Evolutionary conservation across 345 rosid genomes (phyloP), one percentile per base, ranked within the genome.

Genomic region (Populus alba): DNA sequence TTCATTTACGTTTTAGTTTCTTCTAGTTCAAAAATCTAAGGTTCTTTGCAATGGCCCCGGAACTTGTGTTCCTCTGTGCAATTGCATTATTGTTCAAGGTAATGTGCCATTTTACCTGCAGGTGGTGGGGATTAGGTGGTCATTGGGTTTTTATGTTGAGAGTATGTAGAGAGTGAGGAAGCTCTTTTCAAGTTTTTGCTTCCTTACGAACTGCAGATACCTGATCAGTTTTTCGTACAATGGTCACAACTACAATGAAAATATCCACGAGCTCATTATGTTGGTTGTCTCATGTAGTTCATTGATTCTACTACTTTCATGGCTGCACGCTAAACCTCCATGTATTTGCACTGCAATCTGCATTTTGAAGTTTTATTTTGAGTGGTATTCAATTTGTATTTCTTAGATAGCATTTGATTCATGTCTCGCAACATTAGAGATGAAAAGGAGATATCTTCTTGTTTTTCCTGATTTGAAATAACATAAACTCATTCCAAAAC

Each of bases 21-120:
- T 61, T 63, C n/a, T 12, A 15, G 49, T 75, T 67, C 20, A 33
- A 33, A 33, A 33, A 33, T 33, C 70, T 49, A 79, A 92, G 98
- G 84, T 96, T 78, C 92, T 92, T 77, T 96, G 99, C 86, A 94
- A 96, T 83, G 98, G 97, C 81, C 98, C 99, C 17, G 97, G 98
- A 78, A 93, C 99, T 8, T 96, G 98, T 81, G 82, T 94, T 81
- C 98, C 99, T 81, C 86, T 96, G 97, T 37, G 70, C 74, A 53
- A 92, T 94, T 53, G 95, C 98, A 29, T 91, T 91, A 81, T 53
- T 89, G 69, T 89, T 96, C 84, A 96, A 94, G 97, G 98, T 94
- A 3, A 78, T 68, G 37, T 16, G n/a, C 62, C 15, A 22, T n/a
- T 62, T 76, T 87, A 41, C 76, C 68, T 80, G 77, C 83, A 92